Percentiles rank a stretch among this genome's conserved stretches.
Evolutionary conservation across 257 asterid species (phyloP).

Genomic region (Nicotiana obtusifolia): DNA sequence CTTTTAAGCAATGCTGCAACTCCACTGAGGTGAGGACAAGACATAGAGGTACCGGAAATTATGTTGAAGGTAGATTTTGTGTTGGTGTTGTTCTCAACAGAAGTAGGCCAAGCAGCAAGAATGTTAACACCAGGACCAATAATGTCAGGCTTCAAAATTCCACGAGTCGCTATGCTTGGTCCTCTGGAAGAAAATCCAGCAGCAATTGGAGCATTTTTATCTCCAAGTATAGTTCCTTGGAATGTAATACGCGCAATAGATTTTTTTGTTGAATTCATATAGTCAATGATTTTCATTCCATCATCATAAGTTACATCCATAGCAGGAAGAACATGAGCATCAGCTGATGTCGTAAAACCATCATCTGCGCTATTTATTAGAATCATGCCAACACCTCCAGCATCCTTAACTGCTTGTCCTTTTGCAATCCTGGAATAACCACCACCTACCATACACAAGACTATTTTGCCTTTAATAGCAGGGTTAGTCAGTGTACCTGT

Average conservation of each 20-base stretch:
- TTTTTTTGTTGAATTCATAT: slow-evolving; percentile 21
- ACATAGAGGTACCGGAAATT: slow-evolving; percentile 46
- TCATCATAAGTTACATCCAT: slow-evolving; percentile 15
- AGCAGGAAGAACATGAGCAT: slow-evolving; percentile 28
- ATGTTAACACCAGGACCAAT: slow-evolving; percentile 55
- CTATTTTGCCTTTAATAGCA: slow-evolving; percentile 38
- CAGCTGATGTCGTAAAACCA: slow-evolving; percentile 24
- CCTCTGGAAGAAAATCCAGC: slow-evolving; percentile 52
- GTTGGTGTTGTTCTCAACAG: slow-evolving; percentile 22
- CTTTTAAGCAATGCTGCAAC: slow-evolving; percentile 40
- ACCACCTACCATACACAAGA: slow-evolving; percentile 30
- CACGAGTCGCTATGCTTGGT: slow-evolving; percentile 28
- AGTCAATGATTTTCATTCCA: slow-evolving; percentile 16
- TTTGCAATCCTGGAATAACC: background rate
- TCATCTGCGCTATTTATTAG: background rate
- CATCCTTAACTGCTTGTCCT: slow-evolving; percentile 32
- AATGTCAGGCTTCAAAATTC: slow-evolving; percentile 59
- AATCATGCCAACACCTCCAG: slow-evolving; percentile 49
- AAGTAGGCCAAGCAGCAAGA: slow-evolving; percentile 43
- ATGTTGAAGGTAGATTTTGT: slow-evolving; percentile 34
- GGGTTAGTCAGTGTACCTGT: background rate
- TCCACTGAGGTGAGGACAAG: slow-evolving; percentile 50
- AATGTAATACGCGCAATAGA: slow-evolving; percentile 23
- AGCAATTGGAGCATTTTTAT: slow-evolving; percentile 32
- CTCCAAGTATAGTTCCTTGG: slow-evolving; percentile 42